These are phyloP conservation scores for Beverwykella pulmonaria DNA, from an alignment of 495 filamentous ascomycete genomes.

Conservation along the genomic window DNA sequence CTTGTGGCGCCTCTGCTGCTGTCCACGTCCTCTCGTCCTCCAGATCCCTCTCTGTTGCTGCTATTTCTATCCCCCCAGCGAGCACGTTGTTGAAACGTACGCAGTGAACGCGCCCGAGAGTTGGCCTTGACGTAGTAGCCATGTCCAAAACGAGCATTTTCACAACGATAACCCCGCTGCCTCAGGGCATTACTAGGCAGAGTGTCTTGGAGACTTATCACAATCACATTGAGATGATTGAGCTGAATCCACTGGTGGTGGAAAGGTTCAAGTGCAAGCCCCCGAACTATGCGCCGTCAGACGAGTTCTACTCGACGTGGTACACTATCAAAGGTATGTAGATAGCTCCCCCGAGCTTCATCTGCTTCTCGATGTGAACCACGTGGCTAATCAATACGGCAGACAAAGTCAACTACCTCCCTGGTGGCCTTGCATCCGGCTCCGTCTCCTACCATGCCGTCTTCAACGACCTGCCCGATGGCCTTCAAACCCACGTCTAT, in stretches of 20 bases:
- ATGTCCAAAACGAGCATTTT: constrained; percentile 60
- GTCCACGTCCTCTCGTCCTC: neutral
- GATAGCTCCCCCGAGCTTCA: constrained; percentile 26
- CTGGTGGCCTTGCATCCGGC: constrained; percentile 63
- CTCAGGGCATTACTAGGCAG: constrained; percentile 64
- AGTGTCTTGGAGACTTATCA: constrained; percentile 70
- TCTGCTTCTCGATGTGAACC: neutral
- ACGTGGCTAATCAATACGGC: constrained; percentile 25
- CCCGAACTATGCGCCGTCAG: constrained; percentile 61
- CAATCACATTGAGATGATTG: constrained; percentile 75
- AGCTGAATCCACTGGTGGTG: constrained; percentile 77
- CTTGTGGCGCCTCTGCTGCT: neutral
- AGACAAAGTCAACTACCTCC: constrained; percentile 73
- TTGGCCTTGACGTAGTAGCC: neutral
- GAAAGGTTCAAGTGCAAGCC: constrained; percentile 65
- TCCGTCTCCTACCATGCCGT: constrained; percentile 73
- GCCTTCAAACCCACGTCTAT: constrained; percentile 74
- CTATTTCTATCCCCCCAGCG: neutral
- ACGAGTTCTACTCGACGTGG: constrained; percentile 72
- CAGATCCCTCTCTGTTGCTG: neutral
- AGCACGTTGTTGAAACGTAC: constrained; percentile 2
- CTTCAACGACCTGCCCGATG: constrained; percentile 69
- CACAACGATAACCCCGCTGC: constrained; percentile 73
- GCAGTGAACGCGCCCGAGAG: too few species aligned
- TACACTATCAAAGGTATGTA: constrained; percentile 58